These are phyloP conservation scores for Lentinula edodes DNA, from an alignment of 768 basidiomycete species.

Conservation along the genomic window DNA sequence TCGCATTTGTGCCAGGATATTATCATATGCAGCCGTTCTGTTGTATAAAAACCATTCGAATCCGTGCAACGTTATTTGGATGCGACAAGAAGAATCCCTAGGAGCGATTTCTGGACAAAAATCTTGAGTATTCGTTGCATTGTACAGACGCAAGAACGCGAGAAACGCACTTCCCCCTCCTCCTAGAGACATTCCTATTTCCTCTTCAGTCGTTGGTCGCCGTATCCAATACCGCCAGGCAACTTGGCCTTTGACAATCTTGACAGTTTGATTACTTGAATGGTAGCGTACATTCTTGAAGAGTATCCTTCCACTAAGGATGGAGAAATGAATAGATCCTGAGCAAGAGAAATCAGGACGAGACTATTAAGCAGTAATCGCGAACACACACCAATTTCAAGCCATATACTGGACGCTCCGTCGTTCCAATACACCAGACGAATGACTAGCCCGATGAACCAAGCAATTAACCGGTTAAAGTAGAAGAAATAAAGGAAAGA, in stretches of 20 bases:
- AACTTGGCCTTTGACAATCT: constrained; percentile 77
- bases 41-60: constrained; percentile 95
- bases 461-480: constrained; percentile 82
- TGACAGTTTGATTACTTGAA: constrained; percentile 87
- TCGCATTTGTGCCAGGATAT: constrained; percentile 75
- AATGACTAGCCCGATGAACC: constrained; percentile 56
- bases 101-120: constrained; percentile 26
- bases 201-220: constrained; percentile 68
- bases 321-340: constrained; percentile 92
- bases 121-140: constrained; percentile 3
- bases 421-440: constrained; percentile 77
- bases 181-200: constrained; percentile 43
- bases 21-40: constrained; percentile 82
- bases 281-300: constrained; percentile 87
- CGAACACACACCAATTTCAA: constrained; percentile 64
- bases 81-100: constrained; percentile 61
- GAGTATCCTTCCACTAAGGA: constrained; percentile 81
- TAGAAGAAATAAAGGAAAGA: constrained; percentile 81
- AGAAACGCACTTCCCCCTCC: constrained; percentile 46
- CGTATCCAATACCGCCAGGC: constrained; percentile 96
- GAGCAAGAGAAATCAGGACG: constrained; percentile 1
- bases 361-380: background rate
- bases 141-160: background rate
- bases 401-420: constrained; percentile 72
- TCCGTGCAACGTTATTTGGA: constrained; percentile 77